A percentile compares a stretch with the other conserved stretches of the same genome.
These are phyloP conservation scores for Penicillium sp. DNA, from an alignment of 2,329 filamentous ascomycete genomes.

Conservation along the genomic window DNA sequence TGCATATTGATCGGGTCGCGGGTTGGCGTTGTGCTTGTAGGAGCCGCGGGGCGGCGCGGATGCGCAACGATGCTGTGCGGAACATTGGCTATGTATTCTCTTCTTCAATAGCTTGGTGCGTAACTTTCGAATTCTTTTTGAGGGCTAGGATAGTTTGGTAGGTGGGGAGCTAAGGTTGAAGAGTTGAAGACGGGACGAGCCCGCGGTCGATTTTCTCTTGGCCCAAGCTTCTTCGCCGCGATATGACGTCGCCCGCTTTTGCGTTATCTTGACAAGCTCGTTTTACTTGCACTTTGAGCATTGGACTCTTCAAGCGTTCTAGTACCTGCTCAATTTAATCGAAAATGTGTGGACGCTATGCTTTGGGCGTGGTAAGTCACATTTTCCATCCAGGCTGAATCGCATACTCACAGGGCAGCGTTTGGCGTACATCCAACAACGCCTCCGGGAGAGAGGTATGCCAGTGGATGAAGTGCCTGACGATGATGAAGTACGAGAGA, in stretches of 20 bases:
- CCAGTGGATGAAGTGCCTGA: conserved; percentile 65
- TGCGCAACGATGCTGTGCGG: conserved; percentile 27
- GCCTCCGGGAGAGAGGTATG: conserved; percentile 71
- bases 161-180: background rate
- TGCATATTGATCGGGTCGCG: conserved; percentile 23
- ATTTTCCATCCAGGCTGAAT: background rate
- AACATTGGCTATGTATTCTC: conserved; percentile 21
- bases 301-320: background rate
- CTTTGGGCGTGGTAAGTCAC: conserved; percentile 55
- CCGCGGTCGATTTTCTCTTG: conserved; percentile 20
- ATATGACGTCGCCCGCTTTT: conserved; percentile 25
- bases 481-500: conserved; percentile 67
- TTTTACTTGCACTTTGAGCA: background rate
- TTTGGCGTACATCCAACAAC: conserved; percentile 68
- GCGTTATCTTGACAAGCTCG: background rate
- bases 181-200: conserved; percentile 5
- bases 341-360: conserved; percentile 66
- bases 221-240: conserved; percentile 27
- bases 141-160: conserved; percentile 7
- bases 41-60: conserved; percentile 22
- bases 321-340: background rate
- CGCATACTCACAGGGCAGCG: conserved; percentile 49
- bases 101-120: background rate
- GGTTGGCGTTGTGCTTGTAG: conserved; percentile 15
- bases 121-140: background rate